Evolutionary conservation across 768 basidiomycete genomes (phyloP).

Genomic region (Pleurotus platypus): DNA sequence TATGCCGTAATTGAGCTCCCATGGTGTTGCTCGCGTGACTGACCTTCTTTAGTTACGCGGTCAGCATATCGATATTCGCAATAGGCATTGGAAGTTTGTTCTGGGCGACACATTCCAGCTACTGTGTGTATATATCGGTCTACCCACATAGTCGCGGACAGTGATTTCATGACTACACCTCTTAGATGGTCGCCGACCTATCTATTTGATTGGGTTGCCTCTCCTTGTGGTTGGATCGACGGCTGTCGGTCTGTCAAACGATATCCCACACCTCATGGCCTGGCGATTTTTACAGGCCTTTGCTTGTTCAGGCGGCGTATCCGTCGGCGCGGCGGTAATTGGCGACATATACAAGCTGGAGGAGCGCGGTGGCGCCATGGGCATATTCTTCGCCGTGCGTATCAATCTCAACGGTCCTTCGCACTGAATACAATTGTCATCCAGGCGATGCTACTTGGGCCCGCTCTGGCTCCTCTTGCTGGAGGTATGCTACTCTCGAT

Average conservation of each 20-base stretch:
- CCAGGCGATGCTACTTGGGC: slow-evolving; percentile 53
- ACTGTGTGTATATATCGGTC: slow-evolving; percentile 30
- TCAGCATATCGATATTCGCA: slow-evolving; percentile 47
- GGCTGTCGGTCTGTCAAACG: slow-evolving; percentile 48
- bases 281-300: slow-evolving; percentile 67
- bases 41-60: slow-evolving; percentile 16
- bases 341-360: slow-evolving; percentile 67
- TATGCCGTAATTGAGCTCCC: slow-evolving; percentile 15
- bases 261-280: slow-evolving; percentile 44
- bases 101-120: slow-evolving; percentile 50
- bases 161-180: not conserved
- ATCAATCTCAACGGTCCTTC: not conserved
- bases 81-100: slow-evolving; percentile 43
- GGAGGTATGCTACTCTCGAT: slow-evolving; percentile 37
- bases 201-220: slow-evolving; percentile 60
- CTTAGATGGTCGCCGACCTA: slow-evolving; percentile 59
- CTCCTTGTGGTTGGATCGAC: slow-evolving; percentile 56
- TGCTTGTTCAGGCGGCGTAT: slow-evolving; percentile 54
- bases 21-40: not conserved
- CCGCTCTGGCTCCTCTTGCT: slow-evolving; percentile 55
- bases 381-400: slow-evolving; percentile 51
- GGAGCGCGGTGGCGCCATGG: slow-evolving; percentile 57
- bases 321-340: slow-evolving; percentile 57
- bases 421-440: too few species aligned
- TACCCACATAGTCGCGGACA: not conserved